Evolutionary conservation across 495 filamentous ascomycete species (phyloP).

Genomic region (Bombardia bombarda): DNA sequence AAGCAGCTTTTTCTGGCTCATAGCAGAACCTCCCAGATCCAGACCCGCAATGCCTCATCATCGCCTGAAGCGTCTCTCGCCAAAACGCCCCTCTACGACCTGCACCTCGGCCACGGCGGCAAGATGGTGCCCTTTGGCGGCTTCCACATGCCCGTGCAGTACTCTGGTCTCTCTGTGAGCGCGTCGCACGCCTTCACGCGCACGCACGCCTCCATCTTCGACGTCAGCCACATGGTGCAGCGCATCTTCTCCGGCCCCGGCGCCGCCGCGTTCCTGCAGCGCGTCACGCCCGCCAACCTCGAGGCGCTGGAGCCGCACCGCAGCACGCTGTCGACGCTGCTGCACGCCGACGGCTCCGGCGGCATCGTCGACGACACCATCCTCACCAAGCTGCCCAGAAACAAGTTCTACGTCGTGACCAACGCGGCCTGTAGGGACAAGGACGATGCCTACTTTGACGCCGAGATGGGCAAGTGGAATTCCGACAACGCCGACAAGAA

Average conservation of each 20-base stretch:
- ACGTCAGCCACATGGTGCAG: conserved; percentile 73
- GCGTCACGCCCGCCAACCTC: conserved; percentile 66
- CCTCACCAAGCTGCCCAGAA: conserved; percentile 64
- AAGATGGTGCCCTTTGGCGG: conserved; percentile 98
- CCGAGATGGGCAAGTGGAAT: conserved; percentile 55
- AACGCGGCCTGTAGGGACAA: conserved; percentile 91
- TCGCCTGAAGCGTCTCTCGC: conserved; percentile 31
- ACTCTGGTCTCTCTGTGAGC: conserved; percentile 61
- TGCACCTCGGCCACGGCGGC: conserved; percentile 70
- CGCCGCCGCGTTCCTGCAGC: conserved; percentile 67
- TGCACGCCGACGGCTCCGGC: conserved; percentile 63
- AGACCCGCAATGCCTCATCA: conserved; percentile 21
- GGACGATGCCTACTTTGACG: conserved; percentile 64
- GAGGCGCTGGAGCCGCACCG: conserved; percentile 34
- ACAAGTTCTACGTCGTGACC: conserved; percentile 80
- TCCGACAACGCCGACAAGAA: conserved; percentile 46
- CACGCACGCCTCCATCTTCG: conserved; percentile 80
- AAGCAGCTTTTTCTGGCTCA: not conserved
- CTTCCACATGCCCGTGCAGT: conserved; percentile 89
- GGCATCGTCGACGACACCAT: conserved; percentile 93
- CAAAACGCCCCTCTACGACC: conserved; percentile 75
- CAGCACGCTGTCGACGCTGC: conserved; percentile 72
- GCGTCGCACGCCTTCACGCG: conserved; percentile 85
- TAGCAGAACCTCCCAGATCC: not conserved
- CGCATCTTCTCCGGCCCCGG: conserved; percentile 66